These are phyloP conservation scores for Monosporozyma aerobia DNA, from an alignment of 805 yeast species.

Conservation along the genomic window DNA sequence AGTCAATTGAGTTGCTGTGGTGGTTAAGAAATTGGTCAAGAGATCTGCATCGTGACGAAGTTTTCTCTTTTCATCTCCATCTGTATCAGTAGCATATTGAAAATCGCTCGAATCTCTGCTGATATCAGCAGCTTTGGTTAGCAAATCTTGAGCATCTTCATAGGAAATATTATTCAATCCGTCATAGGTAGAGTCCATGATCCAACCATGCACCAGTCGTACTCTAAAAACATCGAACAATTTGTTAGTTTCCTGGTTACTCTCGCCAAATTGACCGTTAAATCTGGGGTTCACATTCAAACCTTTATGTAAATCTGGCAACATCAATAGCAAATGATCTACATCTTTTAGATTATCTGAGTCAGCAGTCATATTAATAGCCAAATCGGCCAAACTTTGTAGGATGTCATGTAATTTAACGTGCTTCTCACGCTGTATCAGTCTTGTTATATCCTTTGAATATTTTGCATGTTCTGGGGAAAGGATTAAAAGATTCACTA, in stretches of 20 bases:
- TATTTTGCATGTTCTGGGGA: conserved; percentile 28
- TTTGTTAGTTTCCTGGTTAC: conserved; percentile 35
- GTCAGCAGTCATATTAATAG: conserved; percentile 15
- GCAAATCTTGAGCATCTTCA: conserved; percentile 50
- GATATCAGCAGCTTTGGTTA: conserved; percentile 37
- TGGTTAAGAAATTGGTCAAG: conserved; percentile 40
- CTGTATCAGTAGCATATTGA: conserved; percentile 5
- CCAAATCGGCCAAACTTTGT: conserved; percentile 41
- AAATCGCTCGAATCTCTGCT: conserved; percentile 7
- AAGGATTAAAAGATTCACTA: conserved; percentile 61
- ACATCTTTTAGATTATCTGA: conserved; percentile 26
- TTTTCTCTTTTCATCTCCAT: conserved; percentile 15
- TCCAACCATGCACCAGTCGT: conserved; percentile 76
- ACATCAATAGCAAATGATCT: conserved; percentile 37
- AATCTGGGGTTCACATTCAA: conserved; percentile 64
- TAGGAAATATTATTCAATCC: conserved; percentile 35
- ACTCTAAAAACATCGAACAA: conserved; percentile 51
- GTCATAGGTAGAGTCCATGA: conserved; percentile 33
- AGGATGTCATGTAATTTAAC: conserved; percentile 36
- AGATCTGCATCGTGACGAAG: conserved; percentile 24
- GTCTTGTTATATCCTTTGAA: conserved; percentile 1
- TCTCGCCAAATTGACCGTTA: conserved; percentile 46
- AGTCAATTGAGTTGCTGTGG: conserved; percentile 68
- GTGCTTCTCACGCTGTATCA: conserved; percentile 18
- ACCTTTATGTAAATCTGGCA: conserved; percentile 65